Percentiles rank a stretch among this genome's conserved stretches.
Evolutionary conservation across 257 asterid species (phyloP).

Genomic region (Lantana camara): DNA sequence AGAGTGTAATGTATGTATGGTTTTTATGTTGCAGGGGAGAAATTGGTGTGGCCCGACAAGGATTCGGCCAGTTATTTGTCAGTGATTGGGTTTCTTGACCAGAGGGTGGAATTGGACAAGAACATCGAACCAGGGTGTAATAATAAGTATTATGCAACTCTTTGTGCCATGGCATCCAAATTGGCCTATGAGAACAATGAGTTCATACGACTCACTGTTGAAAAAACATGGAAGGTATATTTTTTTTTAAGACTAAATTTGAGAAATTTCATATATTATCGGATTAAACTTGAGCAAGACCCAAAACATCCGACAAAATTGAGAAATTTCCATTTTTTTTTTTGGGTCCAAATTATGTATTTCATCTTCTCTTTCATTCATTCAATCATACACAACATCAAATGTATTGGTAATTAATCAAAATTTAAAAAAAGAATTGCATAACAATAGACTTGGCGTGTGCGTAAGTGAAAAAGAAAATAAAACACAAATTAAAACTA

Average conservation of each 20-base stretch:
- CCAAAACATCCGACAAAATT: too few species aligned
- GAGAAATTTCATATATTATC: too few species aligned
- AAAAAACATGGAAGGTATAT: slow-evolving; percentile 73
- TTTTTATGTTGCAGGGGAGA: slow-evolving; percentile 43
- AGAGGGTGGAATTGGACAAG: slow-evolving; percentile 56
- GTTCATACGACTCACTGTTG: slow-evolving; percentile 42
- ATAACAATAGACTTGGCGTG: too few species aligned
- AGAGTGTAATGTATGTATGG: background rate
- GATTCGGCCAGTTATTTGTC: slow-evolving; percentile 42
- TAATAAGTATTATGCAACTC: slow-evolving; percentile 41
- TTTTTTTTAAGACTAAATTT: too few species aligned
- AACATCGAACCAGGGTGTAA: slow-evolving; percentile 42
- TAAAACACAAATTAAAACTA: too few species aligned
- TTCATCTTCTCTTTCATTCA: background rate
- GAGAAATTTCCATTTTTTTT: too few species aligned
- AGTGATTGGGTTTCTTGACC: slow-evolving; percentile 49
- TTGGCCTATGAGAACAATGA: slow-evolving; percentile 63
- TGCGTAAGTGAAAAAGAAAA: too few species aligned
- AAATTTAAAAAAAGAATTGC: too few species aligned
- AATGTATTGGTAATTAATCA: too few species aligned
- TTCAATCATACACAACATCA: too few species aligned
- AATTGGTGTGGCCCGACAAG: slow-evolving; percentile 40
- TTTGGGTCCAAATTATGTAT: too few species aligned
- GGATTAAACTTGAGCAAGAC: too few species aligned
- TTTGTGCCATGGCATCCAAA: slow-evolving; percentile 70